A percentile compares a stretch with the other conserved stretches of the same genome.
Evolutionary conservation across 2,329 filamentous ascomycete species (phyloP).

Genomic region (Grosmannia penicillata): DNA sequence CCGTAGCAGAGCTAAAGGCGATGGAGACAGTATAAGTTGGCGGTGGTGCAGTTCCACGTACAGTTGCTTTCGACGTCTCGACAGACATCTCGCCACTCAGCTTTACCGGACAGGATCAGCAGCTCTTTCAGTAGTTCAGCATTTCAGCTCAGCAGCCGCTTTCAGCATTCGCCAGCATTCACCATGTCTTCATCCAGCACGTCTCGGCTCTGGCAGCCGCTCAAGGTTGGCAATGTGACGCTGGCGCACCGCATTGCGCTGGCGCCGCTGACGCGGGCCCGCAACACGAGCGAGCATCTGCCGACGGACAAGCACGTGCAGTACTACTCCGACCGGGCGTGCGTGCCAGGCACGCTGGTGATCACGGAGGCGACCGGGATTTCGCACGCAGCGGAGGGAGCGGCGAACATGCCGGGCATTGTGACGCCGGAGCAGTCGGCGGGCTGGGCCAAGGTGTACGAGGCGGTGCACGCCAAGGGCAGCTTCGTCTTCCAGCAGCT

Average conservation of each 20-base stretch:
- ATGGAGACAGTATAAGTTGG: no score
- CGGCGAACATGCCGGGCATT: constrained; percentile 40
- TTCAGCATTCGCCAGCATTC: no score
- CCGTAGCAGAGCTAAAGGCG: no score
- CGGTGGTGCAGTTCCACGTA: no score
- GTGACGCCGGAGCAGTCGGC: constrained; percentile 36
- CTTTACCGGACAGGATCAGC: no score
- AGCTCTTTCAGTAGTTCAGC: no score
- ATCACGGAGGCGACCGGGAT: constrained; percentile 31
- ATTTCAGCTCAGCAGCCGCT: no score
- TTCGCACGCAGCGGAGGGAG: constrained; percentile 19
- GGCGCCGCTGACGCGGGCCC: constrained; percentile 32
- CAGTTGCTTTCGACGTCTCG: no score
- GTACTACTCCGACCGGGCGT: constrained; percentile 29
- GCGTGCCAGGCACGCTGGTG: constrained; percentile 23
- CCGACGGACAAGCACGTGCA: constrained; percentile 18
- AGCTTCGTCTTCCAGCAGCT: constrained; percentile 48
- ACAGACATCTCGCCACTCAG: no score
- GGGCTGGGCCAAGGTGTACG: constrained; percentile 43
- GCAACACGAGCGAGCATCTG: constrained; percentile 21
- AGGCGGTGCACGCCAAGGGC: constrained; percentile 46
- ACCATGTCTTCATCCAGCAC: no score
- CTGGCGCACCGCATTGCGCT: constrained; percentile 6
- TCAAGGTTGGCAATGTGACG: constrained; percentile 4
- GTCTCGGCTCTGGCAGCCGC: constrained; percentile 7